Conservation (phyloP, 83 land plant genomes). For the Picea abies region DNA sequence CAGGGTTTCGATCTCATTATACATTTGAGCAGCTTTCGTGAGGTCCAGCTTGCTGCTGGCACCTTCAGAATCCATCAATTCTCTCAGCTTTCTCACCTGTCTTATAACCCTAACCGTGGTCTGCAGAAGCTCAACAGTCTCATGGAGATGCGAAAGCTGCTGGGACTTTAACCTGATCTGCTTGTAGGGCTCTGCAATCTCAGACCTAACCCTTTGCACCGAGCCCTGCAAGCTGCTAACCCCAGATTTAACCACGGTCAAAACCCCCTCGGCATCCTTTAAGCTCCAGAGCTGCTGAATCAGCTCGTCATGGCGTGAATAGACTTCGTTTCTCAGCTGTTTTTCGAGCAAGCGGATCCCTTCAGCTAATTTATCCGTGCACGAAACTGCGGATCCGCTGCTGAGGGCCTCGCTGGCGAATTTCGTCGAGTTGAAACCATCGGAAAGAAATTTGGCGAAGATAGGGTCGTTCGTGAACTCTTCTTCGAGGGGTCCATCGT, state of each 20-base stretch:
- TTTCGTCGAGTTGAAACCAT: constrained; percentile 61
- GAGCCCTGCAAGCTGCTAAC: constrained; percentile 66
- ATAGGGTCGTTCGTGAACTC: constrained; percentile 62
- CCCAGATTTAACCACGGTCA: constrained; percentile 41
- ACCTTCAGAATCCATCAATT: constrained; percentile 33
- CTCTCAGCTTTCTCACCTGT: constrained; percentile 54
- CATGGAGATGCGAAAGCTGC: constrained; percentile 71
- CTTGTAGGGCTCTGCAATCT: constrained; percentile 78
- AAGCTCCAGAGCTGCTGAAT: constrained; percentile 75
- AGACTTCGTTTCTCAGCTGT: constrained; percentile 78
- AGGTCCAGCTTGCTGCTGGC: constrained; percentile 49
- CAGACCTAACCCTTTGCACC: constrained; percentile 53
- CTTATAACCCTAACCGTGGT: constrained; percentile 60
- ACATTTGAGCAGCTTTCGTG: constrained; percentile 81
- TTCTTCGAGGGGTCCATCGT: background rate
- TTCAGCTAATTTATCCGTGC: constrained; percentile 78
- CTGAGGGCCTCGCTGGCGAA: constrained; percentile 90
- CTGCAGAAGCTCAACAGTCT: constrained; percentile 66
- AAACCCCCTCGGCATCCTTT: constrained; percentile 26
- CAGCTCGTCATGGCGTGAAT: constrained; percentile 74
- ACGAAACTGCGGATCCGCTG: constrained; percentile 86
- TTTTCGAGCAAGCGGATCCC: constrained; percentile 78
- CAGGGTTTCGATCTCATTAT: constrained; percentile 54
- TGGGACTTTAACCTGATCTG: constrained; percentile 51
- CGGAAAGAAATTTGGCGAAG: constrained; percentile 81